Conservation (phyloP, 202 grass and related monocot species). For the Hordeum pubiflorum region DNA sequence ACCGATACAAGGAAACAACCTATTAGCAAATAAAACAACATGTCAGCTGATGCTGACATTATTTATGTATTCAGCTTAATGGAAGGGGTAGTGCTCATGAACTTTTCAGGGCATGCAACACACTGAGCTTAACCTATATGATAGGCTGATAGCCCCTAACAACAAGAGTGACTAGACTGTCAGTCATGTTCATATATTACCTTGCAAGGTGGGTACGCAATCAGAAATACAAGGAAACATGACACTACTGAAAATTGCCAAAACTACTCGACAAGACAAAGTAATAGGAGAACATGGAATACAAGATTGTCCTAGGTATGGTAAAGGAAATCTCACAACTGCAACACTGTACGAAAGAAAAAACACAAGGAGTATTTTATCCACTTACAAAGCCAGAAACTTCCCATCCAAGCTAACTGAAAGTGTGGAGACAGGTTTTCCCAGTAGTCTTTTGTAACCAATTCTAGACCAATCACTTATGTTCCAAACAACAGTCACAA, state of each 20-base stretch:
- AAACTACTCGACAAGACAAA: neutral
- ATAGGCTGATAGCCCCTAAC: neutral
- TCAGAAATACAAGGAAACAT: neutral
- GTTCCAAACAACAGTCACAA: constrained; percentile 80
- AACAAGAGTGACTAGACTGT: neutral
- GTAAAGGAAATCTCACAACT: constrained; percentile 15
- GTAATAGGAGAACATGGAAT: neutral
- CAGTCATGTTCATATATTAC: neutral
- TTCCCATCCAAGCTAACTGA: constrained; percentile 96
- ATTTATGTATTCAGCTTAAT: neutral
- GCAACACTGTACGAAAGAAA: neutral
- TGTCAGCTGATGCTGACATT: neutral
- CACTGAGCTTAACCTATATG: neutral
- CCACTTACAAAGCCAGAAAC: constrained; percentile 86
- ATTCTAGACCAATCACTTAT: constrained; percentile 89
- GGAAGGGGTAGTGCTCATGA: neutral
- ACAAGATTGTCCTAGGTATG: constrained; percentile 5
- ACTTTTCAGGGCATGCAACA: neutral
- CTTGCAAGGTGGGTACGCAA: neutral
- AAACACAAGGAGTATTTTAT: constrained; percentile 4
- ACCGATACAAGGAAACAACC: neutral
- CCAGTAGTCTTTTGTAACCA: constrained; percentile 78
- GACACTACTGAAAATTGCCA: neutral
- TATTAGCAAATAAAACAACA: constrained; percentile 14
- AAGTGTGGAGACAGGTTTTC: constrained; percentile 77